phyloP scores from a whole-genome alignment of 148 eudicot species.

The Camellia sinensis region DNA sequence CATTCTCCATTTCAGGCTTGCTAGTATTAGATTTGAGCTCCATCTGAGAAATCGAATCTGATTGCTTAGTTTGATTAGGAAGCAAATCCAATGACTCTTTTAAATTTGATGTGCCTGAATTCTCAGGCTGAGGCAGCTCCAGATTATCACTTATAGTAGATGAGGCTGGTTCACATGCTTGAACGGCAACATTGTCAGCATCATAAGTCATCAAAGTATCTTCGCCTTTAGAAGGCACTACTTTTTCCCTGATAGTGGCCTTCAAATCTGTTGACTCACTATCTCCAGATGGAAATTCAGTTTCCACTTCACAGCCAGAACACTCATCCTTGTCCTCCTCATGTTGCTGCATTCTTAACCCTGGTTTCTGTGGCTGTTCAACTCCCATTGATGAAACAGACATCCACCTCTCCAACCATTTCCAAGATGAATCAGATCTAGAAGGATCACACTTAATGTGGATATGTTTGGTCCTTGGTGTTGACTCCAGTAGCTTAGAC shows the following conservation, averaged over 20 bases:
- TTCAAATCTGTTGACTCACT: constrained; percentile 31
- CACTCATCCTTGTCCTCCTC: constrained; percentile 22
- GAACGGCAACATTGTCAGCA: constrained; percentile 20
- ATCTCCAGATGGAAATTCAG: constrained; percentile 22
- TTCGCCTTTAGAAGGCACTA: constrained; percentile 28
- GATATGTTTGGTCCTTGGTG: constrained; percentile 58
- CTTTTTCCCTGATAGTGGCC: constrained; percentile 18
- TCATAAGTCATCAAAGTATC: constrained; percentile 22
- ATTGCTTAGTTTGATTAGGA: constrained; percentile 13
- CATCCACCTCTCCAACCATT: constrained; percentile 97
- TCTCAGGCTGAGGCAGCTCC: constrained; percentile 27
- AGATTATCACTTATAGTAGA: constrained; percentile 26
- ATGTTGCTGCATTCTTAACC: constrained; percentile 24
- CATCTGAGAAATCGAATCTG: constrained; percentile 8
- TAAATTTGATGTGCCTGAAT: constrained; percentile 21
- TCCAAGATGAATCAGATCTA: constrained; percentile 72
- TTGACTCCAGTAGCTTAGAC: constrained; percentile 69
- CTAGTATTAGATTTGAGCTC: constrained; percentile 27
- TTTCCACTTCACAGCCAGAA: constrained; percentile 27
- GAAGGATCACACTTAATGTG: constrained; percentile 72
- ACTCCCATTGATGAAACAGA: constrained; percentile 40
- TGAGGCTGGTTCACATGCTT: constrained; percentile 15
- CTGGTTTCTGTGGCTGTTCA: constrained; percentile 22
- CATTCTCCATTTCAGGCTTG: constrained; percentile 36
- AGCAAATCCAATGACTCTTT: constrained; percentile 23